These are phyloP conservation scores for Cystobasidiopsis lactophilus DNA, from an alignment of 768 basidiomycete genomes.

Conservation along the genomic window DNA sequence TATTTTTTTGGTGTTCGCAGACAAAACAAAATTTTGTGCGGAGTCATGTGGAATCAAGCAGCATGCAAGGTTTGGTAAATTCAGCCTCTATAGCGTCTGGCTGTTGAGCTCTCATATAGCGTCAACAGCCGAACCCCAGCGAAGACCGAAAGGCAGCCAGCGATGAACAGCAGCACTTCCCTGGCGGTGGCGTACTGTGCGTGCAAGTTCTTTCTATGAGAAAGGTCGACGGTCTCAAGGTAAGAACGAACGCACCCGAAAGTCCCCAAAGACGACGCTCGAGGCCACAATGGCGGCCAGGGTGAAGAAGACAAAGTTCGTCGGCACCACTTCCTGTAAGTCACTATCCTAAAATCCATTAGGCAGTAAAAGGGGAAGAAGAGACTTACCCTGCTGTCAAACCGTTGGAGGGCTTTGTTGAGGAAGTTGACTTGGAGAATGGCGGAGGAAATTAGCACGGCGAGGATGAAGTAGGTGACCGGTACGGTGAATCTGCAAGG, in stretches of 20 bases:
- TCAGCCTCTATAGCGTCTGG: too few species aligned
- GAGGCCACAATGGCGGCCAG: constrained; percentile 81
- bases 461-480: constrained; percentile 62
- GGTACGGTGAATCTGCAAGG: constrained; percentile 36
- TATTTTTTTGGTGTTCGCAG: too few species aligned
- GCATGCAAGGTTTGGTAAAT: too few species aligned
- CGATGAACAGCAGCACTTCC: too few species aligned
- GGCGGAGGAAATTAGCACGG: constrained; percentile 32
- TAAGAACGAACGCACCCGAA: constrained; percentile 23
- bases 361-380: constrained; percentile 50
- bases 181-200: too few species aligned
- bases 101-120: too few species aligned
- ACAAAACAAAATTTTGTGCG: too few species aligned
- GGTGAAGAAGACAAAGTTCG: constrained; percentile 86
- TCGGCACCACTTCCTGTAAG: constrained; percentile 82
- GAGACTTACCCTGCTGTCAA: constrained; percentile 57
- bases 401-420: constrained; percentile 54
- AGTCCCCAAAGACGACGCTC: constrained; percentile 83
- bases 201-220: too few species aligned
- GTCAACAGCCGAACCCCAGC: too few species aligned
- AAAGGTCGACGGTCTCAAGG: constrained; percentile 21
- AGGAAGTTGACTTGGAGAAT: constrained; percentile 24
- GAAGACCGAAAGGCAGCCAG: too few species aligned
- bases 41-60: too few species aligned
- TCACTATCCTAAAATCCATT: constrained; percentile 76